These are phyloP conservation scores for Chaetoceros tenuissimus DNA, from an alignment of 108 stramenopile genomes.

Conservation along the genomic window DNA sequence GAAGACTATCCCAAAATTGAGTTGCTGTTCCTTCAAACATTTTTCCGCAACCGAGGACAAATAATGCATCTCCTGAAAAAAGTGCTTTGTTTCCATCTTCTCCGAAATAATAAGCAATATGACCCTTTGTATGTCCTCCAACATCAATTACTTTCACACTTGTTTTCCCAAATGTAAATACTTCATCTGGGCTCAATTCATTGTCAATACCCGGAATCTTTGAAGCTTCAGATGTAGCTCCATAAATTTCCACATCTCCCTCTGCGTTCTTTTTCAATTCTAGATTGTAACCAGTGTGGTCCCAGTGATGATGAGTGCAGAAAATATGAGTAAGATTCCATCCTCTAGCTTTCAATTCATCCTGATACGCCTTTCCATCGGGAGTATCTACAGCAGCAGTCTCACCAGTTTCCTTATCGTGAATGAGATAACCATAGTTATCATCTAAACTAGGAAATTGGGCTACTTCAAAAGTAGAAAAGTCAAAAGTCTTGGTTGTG, in stretches of 20 bases:
- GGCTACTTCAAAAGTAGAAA: background rate
- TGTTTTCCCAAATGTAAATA: slow-evolving; percentile 39
- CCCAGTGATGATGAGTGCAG: slow-evolving; percentile 66
- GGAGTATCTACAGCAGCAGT: slow-evolving; percentile 82
- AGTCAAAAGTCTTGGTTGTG: too few relatives aligned
- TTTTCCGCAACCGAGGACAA: slow-evolving; percentile 76
- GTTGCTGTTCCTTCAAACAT: slow-evolving; percentile 84
- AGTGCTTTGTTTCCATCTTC: slow-evolving; percentile 29
- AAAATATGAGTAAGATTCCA: slow-evolving; percentile 78
- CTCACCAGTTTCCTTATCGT: slow-evolving; percentile 50
- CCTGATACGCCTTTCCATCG: slow-evolving; percentile 38
- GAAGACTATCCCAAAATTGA: slow-evolving; percentile 61
- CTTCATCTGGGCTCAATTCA: slow-evolving; percentile 43
- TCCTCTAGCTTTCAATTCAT: slow-evolving; percentile 44
- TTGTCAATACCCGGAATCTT: slow-evolving; percentile 62
- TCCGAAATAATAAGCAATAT: slow-evolving; percentile 78
- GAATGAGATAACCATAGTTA: slow-evolving; percentile 71
- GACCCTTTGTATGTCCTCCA: slow-evolving; percentile 76
- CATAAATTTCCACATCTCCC: slow-evolving; percentile 36
- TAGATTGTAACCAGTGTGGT: slow-evolving; percentile 74
- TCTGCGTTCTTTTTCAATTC: slow-evolving; percentile 38
- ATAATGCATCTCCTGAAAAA: slow-evolving; percentile 78
- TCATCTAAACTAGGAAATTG: slow-evolving; percentile 70
- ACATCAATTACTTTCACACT: slow-evolving; percentile 61
- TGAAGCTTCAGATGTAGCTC: slow-evolving; percentile 44